Percentiles rank a stretch among this genome's conserved stretches.
phyloP scores from a whole-genome alignment of 1,284 basidiomycete species.

The Ceratobasidium sp. region DNA sequence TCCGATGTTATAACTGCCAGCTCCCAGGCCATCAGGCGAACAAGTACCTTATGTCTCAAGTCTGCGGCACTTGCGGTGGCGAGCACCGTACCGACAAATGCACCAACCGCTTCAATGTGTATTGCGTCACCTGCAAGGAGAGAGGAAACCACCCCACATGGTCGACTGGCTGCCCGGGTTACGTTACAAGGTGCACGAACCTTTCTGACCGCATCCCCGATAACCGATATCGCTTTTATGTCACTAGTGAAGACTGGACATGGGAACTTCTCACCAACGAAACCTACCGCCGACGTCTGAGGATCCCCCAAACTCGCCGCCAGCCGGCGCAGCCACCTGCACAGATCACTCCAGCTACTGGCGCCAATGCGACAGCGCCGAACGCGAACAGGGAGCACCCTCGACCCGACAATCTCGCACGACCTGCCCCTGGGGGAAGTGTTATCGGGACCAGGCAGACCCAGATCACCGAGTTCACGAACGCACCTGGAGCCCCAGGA shows the following conservation, averaged over 20 bases:
- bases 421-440: neutral
- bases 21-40: conserved; percentile 4
- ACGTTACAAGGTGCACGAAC: neutral
- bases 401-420: neutral
- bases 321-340: no score
- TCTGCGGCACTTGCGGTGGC: conserved; percentile 16
- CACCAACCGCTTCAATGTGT: neutral
- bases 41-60: neutral
- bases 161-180: neutral
- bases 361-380: no score
- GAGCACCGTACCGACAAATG: conserved; percentile 4
- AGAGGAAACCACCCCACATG: conserved; percentile 17
- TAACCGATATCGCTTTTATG: conserved; percentile 6
- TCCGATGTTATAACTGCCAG: conserved; percentile 33
- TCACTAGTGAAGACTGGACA: conserved; percentile 7
- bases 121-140: conserved; percentile 18
- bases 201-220: conserved; percentile 5
- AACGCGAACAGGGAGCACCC: neutral
- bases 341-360: no score
- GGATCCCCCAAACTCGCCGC: no score
- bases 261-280: neutral
- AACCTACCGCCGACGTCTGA: neutral
- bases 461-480: neutral
- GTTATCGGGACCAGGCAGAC: neutral
- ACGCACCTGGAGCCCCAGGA: neutral